These are phyloP conservation scores for Colletotrichum gigasporum DNA, from an alignment of 2,329 filamentous ascomycete species.

Conservation along the genomic window DNA sequence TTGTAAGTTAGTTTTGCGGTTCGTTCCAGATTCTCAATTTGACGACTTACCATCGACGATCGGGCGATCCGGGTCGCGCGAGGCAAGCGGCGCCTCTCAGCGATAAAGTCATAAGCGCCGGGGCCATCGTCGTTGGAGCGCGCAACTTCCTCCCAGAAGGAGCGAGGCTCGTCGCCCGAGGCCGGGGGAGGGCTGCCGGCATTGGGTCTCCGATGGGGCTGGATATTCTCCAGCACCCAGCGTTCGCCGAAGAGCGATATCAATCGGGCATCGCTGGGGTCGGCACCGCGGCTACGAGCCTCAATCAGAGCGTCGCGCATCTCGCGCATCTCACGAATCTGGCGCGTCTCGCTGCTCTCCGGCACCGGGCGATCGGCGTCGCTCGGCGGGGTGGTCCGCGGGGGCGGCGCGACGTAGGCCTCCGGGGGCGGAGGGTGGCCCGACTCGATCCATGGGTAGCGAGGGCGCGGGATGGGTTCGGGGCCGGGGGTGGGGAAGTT, in stretches of 20 bases:
- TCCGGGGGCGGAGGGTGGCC: slow-evolving; percentile 30
- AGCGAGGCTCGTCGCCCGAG: not conserved
- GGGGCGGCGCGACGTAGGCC: slow-evolving; percentile 23
- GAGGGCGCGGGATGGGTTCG: slow-evolving; percentile 17
- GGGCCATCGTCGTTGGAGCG: not conserved
- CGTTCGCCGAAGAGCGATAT: slow-evolving; percentile 27
- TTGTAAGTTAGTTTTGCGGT: not conserved
- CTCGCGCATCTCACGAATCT: slow-evolving; percentile 2
- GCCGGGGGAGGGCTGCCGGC: not conserved
- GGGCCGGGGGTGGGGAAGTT: slow-evolving; percentile 28
- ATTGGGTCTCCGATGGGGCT: not conserved
- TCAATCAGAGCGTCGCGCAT: slow-evolving; percentile 19
- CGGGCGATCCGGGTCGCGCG: slow-evolving; percentile 19
- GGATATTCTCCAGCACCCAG: slow-evolving; percentile 11
- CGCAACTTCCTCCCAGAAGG: slow-evolving; percentile 9
- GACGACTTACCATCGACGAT: slow-evolving; percentile 22
- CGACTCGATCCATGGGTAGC: slow-evolving; percentile 33
- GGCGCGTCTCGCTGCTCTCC: slow-evolving; percentile 10
- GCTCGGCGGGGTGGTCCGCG: slow-evolving; percentile 10
- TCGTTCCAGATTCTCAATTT: not conserved
- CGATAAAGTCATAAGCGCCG: not conserved
- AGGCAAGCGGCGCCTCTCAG: not conserved
- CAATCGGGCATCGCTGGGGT: slow-evolving; percentile 2
- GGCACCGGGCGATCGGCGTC: slow-evolving; percentile 2
- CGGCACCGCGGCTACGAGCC: not conserved